A percentile compares a stretch with the other conserved stretches of the same genome.
Conservation (phyloP, 352 stramenopile species). For the Phytophthora pisi region DNA sequence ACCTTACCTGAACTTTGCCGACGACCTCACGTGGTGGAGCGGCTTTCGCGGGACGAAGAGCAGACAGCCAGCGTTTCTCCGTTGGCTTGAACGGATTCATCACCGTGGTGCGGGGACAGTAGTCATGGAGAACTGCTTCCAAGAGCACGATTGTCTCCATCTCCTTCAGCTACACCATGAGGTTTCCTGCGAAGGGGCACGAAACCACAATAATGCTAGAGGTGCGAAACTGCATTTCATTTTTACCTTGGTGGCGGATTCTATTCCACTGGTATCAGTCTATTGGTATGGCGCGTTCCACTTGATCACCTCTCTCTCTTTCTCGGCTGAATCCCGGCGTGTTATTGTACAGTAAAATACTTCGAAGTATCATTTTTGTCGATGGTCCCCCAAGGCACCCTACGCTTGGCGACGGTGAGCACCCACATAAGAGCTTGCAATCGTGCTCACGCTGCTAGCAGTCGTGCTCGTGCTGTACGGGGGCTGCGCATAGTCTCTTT, state of each 20-base stretch:
- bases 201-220: not conserved
- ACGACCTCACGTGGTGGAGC: conserved; percentile 3
- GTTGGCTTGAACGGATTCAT: conserved; percentile 38
- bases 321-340: not conserved
- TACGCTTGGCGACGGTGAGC: conserved; percentile 28
- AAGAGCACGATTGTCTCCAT: conserved; percentile 36
- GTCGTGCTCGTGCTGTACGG: conserved; percentile 38
- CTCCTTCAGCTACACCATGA: conserved; percentile 5
- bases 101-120: conserved; percentile 16
- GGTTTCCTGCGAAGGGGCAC: conserved; percentile 24
- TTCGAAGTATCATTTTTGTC: not conserved
- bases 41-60: conserved; percentile 20
- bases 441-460: conserved; percentile 37
- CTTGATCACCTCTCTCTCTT: not conserved
- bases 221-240: conserved; percentile 36
- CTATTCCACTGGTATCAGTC: conserved; percentile 3
- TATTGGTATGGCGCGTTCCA: conserved; percentile 16
- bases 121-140: conserved; percentile 39
- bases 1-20: conserved; percentile 31
- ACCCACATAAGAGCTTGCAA: conserved; percentile 20
- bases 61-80: conserved; percentile 25
- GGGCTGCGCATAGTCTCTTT: conserved; percentile 35
- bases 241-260: conserved; percentile 25
- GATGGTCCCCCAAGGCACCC: not conserved
- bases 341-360: conserved; percentile 39